Percentiles rank a stretch among this genome's conserved stretches.
phyloP scores from a whole-genome alignment of 2,329 filamentous ascomycete genomes.

The Cephalotrichum gorgonifer region DNA sequence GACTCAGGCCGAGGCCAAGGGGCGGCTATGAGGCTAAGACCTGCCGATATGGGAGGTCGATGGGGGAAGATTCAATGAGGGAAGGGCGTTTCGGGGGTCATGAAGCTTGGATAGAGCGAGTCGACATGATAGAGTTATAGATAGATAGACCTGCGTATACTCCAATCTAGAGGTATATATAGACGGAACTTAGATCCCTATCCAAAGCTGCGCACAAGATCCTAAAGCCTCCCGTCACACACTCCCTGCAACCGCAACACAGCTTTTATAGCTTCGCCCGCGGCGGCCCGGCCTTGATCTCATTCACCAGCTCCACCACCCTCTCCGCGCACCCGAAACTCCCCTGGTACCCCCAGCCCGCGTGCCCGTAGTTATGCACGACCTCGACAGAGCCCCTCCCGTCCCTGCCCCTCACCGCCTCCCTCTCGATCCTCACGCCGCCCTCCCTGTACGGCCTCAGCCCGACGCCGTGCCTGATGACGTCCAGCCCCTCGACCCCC shows the following conservation, averaged over 20 bases:
- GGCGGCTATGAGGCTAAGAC: not conserved
- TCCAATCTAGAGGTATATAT: too few species aligned
- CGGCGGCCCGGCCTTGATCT: slow-evolving; percentile 31
- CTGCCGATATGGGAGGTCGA: too few species aligned
- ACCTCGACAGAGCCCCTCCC: slow-evolving; percentile 50
- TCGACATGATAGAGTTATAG: not conserved
- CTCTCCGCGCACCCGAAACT: slow-evolving; percentile 61
- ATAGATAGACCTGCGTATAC: not conserved
- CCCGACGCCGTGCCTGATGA: slow-evolving; percentile 76
- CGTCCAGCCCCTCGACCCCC: slow-evolving; percentile 61
- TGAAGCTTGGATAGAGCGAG: not conserved
- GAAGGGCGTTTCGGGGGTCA: not conserved
- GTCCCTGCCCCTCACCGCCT: slow-evolving; percentile 39
- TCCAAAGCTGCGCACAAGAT: too few species aligned
- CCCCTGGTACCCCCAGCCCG: slow-evolving; percentile 65
- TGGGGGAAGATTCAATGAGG: too few species aligned
- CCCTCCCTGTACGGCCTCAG: slow-evolving; percentile 64
- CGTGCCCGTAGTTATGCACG: slow-evolving; percentile 77
- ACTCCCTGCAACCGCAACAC: not conserved
- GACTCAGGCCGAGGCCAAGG: slow-evolving; percentile 37
- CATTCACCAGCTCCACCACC: slow-evolving; percentile 56
- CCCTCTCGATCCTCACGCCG: slow-evolving; percentile 63
- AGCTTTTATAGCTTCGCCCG: slow-evolving; percentile 14
- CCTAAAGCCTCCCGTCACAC: too few species aligned
- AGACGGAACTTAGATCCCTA: too few species aligned